Percentiles rank a stretch among this genome's conserved stretches.
phyloP scores from a whole-genome alignment of 2,329 filamentous ascomycete species.

The Hansfordia pulvinata region DNA sequence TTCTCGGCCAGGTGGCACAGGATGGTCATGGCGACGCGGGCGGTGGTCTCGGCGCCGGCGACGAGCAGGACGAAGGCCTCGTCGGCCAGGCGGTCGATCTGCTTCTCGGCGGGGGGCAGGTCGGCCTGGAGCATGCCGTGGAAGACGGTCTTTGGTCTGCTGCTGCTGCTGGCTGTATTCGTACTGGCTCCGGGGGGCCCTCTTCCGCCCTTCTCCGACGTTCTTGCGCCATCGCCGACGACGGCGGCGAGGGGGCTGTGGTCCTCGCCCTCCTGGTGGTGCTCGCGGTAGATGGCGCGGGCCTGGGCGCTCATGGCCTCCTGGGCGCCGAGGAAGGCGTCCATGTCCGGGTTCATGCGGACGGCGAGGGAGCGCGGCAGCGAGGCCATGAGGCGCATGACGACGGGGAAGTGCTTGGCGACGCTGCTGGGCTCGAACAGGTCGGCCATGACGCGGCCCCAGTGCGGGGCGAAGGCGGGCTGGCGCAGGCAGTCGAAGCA shows the following conservation, averaged over 20 bases:
- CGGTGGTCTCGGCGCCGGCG: constrained; percentile 9
- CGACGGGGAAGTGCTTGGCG: constrained; percentile 6
- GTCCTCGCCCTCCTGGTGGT: constrained; percentile 9
- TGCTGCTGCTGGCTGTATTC: no score
- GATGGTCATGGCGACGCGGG: no score
- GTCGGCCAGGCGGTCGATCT: constrained; percentile 6
- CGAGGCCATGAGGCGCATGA: no score
- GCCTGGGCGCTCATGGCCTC: constrained; percentile 3
- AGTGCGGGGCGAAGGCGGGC: no score
- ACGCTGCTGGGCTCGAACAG: constrained; percentile 7
- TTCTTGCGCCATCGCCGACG: no score
- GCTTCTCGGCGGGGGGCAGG: constrained; percentile 8
- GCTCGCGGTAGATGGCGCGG: constrained; percentile 4
- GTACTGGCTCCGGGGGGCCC: no score
- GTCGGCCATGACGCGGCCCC: no score
- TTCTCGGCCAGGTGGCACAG: no score
- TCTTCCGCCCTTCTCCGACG: no score
- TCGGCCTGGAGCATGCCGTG: constrained; percentile 10
- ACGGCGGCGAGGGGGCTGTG: no score
- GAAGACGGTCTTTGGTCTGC: constrained; percentile 15
- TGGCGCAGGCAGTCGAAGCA: constrained; percentile 15
- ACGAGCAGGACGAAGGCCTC: constrained; percentile 8
- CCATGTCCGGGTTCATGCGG: constrained; percentile 7
- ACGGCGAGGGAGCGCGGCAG: no score
- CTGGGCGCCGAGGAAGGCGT: no score